Conservation (phyloP, 2,329 filamentous ascomycete genomes). For the Ascocoryne sarcoides region DNA sequence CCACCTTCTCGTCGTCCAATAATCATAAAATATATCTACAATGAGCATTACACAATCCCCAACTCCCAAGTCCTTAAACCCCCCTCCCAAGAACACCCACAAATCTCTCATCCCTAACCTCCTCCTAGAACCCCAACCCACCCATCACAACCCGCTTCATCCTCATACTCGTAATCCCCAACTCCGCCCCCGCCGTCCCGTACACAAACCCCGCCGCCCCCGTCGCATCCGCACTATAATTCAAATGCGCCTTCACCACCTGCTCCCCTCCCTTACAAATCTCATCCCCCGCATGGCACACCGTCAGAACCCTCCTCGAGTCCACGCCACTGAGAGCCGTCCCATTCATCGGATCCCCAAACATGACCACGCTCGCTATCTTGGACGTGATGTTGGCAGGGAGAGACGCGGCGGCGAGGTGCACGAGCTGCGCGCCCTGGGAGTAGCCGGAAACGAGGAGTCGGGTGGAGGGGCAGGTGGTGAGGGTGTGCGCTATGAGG, state of each 20-base stretch:
- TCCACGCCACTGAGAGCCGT: slow-evolving; percentile 17
- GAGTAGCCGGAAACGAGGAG: slow-evolving; percentile 23
- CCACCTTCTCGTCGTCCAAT: too few relatives aligned
- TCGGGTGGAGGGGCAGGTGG: slow-evolving; percentile 15
- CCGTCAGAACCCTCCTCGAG: slow-evolving; percentile 15
- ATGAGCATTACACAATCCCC: too few relatives aligned
- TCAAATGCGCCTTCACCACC: slow-evolving; percentile 16
- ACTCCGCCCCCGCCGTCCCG: slow-evolving; percentile 9
- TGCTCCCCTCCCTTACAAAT: slow-evolving; percentile 19
- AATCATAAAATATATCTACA: too few relatives aligned
- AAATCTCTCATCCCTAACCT: neutral
- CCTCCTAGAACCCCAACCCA: slow-evolving; percentile 1
- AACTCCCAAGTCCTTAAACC: too few relatives aligned
- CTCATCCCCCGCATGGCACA: slow-evolving; percentile 19
- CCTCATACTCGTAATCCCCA: slow-evolving; percentile 21
- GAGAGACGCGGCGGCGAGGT: slow-evolving; percentile 14
- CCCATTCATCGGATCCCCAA: slow-evolving; percentile 25
- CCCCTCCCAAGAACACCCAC: too few relatives aligned
- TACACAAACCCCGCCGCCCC: slow-evolving; percentile 21
- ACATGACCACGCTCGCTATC: slow-evolving; percentile 18
- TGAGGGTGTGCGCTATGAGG: slow-evolving; percentile 16
- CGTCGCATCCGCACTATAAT: slow-evolving; percentile 17
- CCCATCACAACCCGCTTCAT: slow-evolving; percentile 4
- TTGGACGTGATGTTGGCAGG: slow-evolving; percentile 11
- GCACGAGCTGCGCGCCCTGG: slow-evolving; percentile 24